phyloP scores from a whole-genome alignment of 208 protist species.

The Porcisia deanei region DNA sequence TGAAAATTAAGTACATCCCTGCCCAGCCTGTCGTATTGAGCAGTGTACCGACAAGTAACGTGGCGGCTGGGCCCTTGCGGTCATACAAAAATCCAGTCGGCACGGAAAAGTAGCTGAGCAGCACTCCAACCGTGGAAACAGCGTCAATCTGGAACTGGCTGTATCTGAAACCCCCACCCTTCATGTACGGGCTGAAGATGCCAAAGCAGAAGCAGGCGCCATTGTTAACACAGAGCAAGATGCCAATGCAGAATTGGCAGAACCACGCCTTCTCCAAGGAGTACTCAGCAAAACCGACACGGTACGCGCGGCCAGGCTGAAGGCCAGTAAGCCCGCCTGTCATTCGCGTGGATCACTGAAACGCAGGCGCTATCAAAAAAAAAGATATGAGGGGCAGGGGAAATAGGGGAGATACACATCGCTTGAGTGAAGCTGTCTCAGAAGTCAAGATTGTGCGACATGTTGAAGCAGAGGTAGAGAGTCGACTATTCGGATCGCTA shows the following conservation, averaged over 20 bases:
- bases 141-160: constrained; percentile 64
- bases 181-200: constrained; percentile 78
- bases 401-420: not conserved
- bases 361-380: not conserved
- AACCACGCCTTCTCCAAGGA: constrained; percentile 71
- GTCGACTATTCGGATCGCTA: not conserved
- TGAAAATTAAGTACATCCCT: constrained; percentile 75
- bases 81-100: constrained; percentile 83
- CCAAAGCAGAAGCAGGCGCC: constrained; percentile 81
- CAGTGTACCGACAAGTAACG: constrained; percentile 53
- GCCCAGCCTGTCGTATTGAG: constrained; percentile 74
- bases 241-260: constrained; percentile 76
- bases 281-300: constrained; percentile 7
- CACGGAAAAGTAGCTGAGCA: constrained; percentile 85
- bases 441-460: not conserved
- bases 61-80: constrained; percentile 47
- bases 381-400: not conserved
- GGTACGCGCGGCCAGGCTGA: not conserved
- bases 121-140: constrained; percentile 70
- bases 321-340: not conserved
- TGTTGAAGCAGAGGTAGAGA: not conserved
- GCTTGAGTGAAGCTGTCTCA: not conserved
- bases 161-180: constrained; percentile 48
- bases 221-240: constrained; percentile 80
- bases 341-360: not conserved